Conservation (phyloP, 2,329 filamentous ascomycete species). For the Fusarium sp. region DNA sequence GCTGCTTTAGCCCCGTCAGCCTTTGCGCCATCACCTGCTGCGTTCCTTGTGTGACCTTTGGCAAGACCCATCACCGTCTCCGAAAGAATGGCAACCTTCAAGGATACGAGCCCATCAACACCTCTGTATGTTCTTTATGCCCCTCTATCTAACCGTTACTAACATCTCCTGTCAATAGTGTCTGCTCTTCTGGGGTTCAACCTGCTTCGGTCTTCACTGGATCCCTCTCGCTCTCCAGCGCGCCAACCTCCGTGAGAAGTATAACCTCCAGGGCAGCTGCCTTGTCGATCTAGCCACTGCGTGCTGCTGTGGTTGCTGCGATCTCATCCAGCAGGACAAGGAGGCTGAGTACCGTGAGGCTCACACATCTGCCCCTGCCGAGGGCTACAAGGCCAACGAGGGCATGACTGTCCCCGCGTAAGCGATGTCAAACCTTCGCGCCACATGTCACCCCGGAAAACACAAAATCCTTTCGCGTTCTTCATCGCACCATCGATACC, state of each 20-base stretch:
- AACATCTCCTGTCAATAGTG: conserved; percentile 45
- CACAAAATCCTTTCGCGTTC: conserved; percentile 1
- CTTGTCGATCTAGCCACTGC: conserved; percentile 53
- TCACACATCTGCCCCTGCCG: conserved; percentile 3
- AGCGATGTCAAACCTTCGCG: background rate
- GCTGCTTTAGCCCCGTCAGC: conserved; percentile 56
- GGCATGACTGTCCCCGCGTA: conserved; percentile 33
- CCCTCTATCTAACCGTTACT: background rate
- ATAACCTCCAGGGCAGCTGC: conserved; percentile 57
- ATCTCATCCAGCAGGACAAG: conserved; percentile 59
- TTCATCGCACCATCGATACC: conserved; percentile 31
- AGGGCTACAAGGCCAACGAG: conserved; percentile 40
- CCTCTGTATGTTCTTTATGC: conserved; percentile 45
- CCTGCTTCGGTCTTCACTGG: conserved; percentile 54
- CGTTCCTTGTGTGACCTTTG: conserved; percentile 59
- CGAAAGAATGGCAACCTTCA: conserved; percentile 52
- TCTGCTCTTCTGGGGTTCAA: conserved; percentile 54
- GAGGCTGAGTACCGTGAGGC: conserved; percentile 53
- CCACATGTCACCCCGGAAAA: background rate
- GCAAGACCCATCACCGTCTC: conserved; percentile 59
- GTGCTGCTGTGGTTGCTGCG: conserved; percentile 58
- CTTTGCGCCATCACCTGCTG: conserved; percentile 58
- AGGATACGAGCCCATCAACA: conserved; percentile 59
- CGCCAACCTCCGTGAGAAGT: conserved; percentile 55
- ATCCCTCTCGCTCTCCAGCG: conserved; percentile 58